A percentile compares a stretch with the other conserved stretches of the same genome.
Evolutionary conservation across 176 grass and related monocot genomes (phyloP).

Genomic region (Zoysia japonica): DNA sequence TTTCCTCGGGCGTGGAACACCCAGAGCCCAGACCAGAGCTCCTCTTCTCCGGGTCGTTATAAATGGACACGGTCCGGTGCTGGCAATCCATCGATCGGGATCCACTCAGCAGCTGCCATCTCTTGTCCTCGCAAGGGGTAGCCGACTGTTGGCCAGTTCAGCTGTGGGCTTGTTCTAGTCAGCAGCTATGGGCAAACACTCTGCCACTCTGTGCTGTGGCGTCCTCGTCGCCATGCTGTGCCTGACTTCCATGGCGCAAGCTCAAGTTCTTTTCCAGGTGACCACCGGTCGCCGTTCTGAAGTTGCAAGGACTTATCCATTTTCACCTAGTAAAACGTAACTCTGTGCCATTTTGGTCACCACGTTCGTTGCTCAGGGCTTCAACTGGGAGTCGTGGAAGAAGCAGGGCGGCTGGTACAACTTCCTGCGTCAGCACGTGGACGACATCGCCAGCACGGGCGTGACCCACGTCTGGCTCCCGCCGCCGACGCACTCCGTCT

Average conservation of each 20-base stretch:
- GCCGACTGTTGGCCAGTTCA: neutral
- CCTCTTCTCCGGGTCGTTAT: neutral
- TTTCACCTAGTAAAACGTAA: neutral
- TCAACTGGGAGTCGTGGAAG: neutral
- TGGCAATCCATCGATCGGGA: neutral
- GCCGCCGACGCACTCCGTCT: neutral
- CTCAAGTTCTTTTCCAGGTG: slow-evolving; percentile 34
- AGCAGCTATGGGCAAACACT: slow-evolving; percentile 5
- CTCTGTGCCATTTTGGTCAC: too few species aligned
- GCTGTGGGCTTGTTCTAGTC: too few species aligned
- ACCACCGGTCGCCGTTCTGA: neutral
- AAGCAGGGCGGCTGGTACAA: neutral
- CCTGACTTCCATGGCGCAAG: neutral
- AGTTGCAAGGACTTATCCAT: neutral
- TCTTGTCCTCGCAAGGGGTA: neutral
- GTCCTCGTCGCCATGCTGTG: neutral
- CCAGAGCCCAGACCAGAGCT: neutral
- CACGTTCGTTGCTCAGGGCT: neutral
- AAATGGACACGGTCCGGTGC: neutral
- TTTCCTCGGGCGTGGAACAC: neutral
- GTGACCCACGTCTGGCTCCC: neutral
- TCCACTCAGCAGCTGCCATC: neutral
- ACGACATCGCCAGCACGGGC: neutral
- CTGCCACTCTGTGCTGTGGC: neutral
- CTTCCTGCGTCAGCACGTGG: neutral